phyloP scores from a whole-genome alignment of 768 basidiomycete species.

The Cystofilobasidium capitatum region DNA sequence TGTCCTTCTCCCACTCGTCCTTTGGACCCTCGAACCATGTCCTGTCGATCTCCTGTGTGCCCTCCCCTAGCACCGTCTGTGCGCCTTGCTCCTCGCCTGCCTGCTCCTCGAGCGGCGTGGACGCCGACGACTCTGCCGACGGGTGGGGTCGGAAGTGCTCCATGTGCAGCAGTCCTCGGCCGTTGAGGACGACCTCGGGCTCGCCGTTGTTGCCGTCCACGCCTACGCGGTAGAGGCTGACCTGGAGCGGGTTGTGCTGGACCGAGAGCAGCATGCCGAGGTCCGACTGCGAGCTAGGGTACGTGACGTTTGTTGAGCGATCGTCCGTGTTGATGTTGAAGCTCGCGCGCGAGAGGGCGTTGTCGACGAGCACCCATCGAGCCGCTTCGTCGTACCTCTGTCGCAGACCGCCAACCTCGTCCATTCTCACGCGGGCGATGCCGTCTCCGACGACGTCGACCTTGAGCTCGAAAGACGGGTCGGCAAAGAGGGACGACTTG shows the following conservation, averaged over 20 bases:
- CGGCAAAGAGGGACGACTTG: constrained; percentile 70
- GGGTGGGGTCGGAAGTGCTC: constrained; percentile 74
- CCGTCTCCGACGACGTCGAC: constrained; percentile 59
- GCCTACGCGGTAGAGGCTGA: constrained; percentile 61
- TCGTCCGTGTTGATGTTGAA: constrained; percentile 43
- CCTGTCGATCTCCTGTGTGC: constrained; percentile 24
- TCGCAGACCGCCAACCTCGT: constrained; percentile 58
- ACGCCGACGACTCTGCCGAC: constrained; percentile 40
- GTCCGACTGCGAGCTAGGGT: constrained; percentile 50
- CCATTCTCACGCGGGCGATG: constrained; percentile 82
- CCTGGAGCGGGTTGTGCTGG: constrained; percentile 61
- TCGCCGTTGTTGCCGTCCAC: too few relatives aligned
- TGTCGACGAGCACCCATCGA: constrained; percentile 69
- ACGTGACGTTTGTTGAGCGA: constrained; percentile 50
- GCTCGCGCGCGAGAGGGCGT: constrained; percentile 50
- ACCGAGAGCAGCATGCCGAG: constrained; percentile 48
- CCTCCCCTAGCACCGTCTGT: constrained; percentile 42
- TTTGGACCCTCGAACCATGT: constrained; percentile 73
- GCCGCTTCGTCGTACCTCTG: constrained; percentile 85
- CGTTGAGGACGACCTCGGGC: constrained; percentile 81
- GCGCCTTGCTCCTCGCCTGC: constrained; percentile 40
- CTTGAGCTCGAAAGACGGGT: constrained; percentile 57
- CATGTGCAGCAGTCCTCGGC: constrained; percentile 85
- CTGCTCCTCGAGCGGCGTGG: constrained; percentile 40
- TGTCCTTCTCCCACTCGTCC: constrained; percentile 59